Evolutionary conservation across 2,329 filamentous ascomycete genomes (phyloP).

Genomic region (Penicillium sp.): DNA sequence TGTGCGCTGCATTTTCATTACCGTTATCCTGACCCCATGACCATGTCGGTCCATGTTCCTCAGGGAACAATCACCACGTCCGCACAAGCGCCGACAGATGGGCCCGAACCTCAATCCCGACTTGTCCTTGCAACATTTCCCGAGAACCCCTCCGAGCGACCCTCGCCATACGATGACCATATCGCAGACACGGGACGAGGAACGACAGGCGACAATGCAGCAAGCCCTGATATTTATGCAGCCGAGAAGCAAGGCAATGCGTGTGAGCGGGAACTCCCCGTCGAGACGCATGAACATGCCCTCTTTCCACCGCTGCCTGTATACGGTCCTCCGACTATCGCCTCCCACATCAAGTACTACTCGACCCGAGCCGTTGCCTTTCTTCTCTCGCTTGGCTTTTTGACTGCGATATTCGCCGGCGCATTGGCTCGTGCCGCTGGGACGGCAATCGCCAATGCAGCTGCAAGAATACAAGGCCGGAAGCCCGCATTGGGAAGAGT

Average conservation of each 20-base stretch:
- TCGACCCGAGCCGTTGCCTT: slow-evolving; percentile 69
- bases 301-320: slow-evolving; percentile 81
- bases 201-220: background rate
- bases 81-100: slow-evolving; percentile 1
- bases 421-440: slow-evolving; percentile 70
- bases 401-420: slow-evolving; percentile 73
- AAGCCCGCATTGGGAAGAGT: slow-evolving; percentile 63
- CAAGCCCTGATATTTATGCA: background rate
- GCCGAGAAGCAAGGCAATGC: slow-evolving; percentile 12
- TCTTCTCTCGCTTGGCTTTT: slow-evolving; percentile 74
- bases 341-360: slow-evolving; percentile 66
- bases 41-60: slow-evolving; percentile 20
- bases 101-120: background rate
- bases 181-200: background rate
- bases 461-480: slow-evolving; percentile 58
- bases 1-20: slow-evolving; percentile 1
- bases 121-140: slow-evolving; percentile 1
- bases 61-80: slow-evolving; percentile 5
- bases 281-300: slow-evolving; percentile 32
- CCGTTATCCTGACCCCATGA: slow-evolving; percentile 2
- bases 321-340: slow-evolving; percentile 71
- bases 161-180: background rate
- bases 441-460: slow-evolving; percentile 50
- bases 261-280: slow-evolving; percentile 8
- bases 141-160: background rate